Base-by-base conservation (phyloP, 352 stramenopile genomes). In the Peronospora destructor region DNA sequence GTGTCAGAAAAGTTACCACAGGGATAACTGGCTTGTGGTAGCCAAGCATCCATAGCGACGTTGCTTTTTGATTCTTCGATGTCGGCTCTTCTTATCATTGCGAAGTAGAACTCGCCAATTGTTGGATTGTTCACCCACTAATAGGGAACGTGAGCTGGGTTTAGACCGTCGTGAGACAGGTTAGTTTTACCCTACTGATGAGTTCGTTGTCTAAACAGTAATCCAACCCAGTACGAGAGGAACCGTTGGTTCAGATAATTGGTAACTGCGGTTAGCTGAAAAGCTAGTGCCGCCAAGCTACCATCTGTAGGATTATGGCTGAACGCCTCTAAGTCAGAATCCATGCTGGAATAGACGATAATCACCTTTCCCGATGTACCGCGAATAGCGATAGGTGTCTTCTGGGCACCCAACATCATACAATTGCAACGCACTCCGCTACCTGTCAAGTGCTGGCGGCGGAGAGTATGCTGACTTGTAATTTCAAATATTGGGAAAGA, bases 201-300 rank as follows among this genome's bases (percentile, higher is more conserved):
- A 49, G 49, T 45, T n/a, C n/a, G n/a, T n/a, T n/a, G n/a, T n/a
- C n/a, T n/a, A n/a, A n/a, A 84, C 66, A 90, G 74, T 89, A 94
- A 84, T 89, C 63, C 62, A 89, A 84, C 72, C 87, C 87, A 91
- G 81, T 23, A n/a, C n/a, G n/a, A n/a, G n/a, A n/a, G n/a, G n/a
- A n/a, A n/a, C n/a, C n/a, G n/a, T n/a, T n/a, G n/a, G 78, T 88
- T 90, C 73, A 81, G 71, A 89, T 82, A 87, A 78, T 87, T 89
- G 81, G 75, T 88, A 84, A 88, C 59, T 85, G 76, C 65, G 63
- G 78, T 93, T 95, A 77, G 67, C 68, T 91, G 76, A 91, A 76
- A 63, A 91, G 80, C 71, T 78, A 95, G 82, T 94, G 82, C 79
- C 73, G 73, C 80, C 26, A 30, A 30, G 26, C 26, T 30, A 30